phyloP scores from a whole-genome alignment of 2,329 filamentous ascomycete genomes.

The Phialophora chinensis region DNA sequence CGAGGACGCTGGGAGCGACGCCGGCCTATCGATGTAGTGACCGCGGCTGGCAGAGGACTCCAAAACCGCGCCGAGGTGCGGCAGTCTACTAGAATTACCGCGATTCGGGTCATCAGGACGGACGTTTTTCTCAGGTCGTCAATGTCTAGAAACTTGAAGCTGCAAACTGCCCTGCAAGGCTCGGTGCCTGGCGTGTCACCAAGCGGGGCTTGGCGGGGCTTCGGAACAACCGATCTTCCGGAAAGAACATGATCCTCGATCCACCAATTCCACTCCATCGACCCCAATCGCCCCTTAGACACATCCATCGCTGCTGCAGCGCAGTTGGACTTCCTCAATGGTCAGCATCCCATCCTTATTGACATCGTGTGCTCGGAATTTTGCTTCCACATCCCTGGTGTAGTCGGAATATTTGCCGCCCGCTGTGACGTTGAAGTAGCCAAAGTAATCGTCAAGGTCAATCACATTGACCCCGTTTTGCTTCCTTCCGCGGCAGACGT shows the following conservation, averaged over 20 bases:
- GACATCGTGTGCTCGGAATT: slow-evolving; percentile 17
- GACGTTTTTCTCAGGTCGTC: not conserved
- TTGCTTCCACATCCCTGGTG: slow-evolving; percentile 10
- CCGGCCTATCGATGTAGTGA: not conserved
- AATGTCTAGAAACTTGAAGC: not conserved
- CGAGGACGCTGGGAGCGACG: not conserved
- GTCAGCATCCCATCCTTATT: slow-evolving; percentile 11
- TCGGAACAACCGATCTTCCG: not conserved
- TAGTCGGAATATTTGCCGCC: not conserved
- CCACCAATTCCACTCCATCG: not conserved
- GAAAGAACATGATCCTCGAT: not conserved
- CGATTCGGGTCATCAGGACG: not conserved
- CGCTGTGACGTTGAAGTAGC: slow-evolving; percentile 15
- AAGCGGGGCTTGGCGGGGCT: not conserved
- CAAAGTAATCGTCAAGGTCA: slow-evolving; percentile 14
- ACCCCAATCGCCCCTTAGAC: not conserved
- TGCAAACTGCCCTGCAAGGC: not conserved
- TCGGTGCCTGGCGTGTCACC: not conserved
- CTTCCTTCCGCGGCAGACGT: slow-evolving; percentile 6
- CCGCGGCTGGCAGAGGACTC: not conserved
- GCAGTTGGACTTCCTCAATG: slow-evolving; percentile 12
- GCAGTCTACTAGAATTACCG: not conserved
- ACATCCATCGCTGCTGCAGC: slow-evolving; percentile 12
- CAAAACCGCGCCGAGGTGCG: not conserved
- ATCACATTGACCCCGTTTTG: slow-evolving; percentile 8